Evolutionary conservation across 1,284 basidiomycete species (phyloP).

Genomic region (Sporisorium graminicola): DNA sequence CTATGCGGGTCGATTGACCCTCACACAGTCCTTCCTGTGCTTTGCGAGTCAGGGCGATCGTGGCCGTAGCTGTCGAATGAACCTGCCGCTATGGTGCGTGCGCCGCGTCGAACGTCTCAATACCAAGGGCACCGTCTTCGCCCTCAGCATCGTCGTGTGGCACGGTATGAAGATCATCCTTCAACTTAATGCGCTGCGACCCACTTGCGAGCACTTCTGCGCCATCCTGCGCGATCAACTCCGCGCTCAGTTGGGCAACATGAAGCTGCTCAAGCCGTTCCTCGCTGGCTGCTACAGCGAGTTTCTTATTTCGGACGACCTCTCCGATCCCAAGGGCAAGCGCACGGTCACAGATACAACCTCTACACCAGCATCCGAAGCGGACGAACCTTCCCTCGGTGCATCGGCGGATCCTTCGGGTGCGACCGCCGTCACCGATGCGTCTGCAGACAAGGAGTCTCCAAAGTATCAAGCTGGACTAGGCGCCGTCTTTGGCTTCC

Average conservation of each 20-base stretch:
- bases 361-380: conserved; percentile 27
- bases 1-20: conserved; percentile 81
- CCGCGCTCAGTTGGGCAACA: conserved; percentile 79
- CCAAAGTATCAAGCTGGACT: conserved; percentile 60
- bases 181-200: conserved; percentile 93
- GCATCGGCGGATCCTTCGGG: conserved; percentile 7
- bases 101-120: conserved; percentile 88
- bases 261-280: conserved; percentile 93
- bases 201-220: conserved; percentile 95
- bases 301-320: conserved; percentile 75
- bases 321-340: conserved; percentile 71
- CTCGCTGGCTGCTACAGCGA: conserved; percentile 95
- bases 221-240: conserved; percentile 87
- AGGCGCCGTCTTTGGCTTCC: conserved; percentile 67
- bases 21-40: conserved; percentile 89
- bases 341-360: conserved; percentile 26
- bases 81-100: conserved; percentile 90
- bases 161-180: conserved; percentile 95
- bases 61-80: conserved; percentile 83
- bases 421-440: conserved; percentile 18
- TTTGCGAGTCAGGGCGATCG: conserved; percentile 92
- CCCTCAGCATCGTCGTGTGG: conserved; percentile 92
- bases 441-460: conserved; percentile 33
- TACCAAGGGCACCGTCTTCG: conserved; percentile 80
- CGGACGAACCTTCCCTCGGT: conserved; percentile 11